Percentiles rank a stretch among this genome's conserved stretches.
Evolutionary conservation across 169 alveolate genomes (phyloP).

Genomic region (Theileria sp.): DNA sequence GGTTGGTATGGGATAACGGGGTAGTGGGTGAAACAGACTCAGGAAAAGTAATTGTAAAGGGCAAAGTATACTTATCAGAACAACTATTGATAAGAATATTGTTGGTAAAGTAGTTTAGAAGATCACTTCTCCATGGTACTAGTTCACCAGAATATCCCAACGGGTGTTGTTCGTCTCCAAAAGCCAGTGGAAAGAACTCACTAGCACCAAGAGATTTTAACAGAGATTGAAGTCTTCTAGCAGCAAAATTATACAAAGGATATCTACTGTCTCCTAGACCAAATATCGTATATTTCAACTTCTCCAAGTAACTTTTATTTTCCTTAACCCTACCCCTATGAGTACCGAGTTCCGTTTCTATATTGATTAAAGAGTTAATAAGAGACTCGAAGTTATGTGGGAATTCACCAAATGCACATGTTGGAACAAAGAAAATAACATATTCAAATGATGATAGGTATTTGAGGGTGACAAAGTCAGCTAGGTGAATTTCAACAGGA

Average conservation of each 20-base stretch:
- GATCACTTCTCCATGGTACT: slow-evolving; percentile 41
- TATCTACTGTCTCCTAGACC: slow-evolving; percentile 66
- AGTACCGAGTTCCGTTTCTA: neutral
- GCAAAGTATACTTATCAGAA: neutral
- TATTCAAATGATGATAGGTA: slow-evolving; percentile 15
- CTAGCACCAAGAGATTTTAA: slow-evolving; percentile 28
- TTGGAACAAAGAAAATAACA: slow-evolving; percentile 46
- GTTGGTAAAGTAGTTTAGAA: slow-evolving; percentile 5
- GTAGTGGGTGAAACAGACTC: neutral
- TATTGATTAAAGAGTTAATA: neutral
- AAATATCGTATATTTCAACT: slow-evolving; percentile 33
- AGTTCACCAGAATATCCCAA: slow-evolving; percentile 59
- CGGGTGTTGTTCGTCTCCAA: slow-evolving; percentile 68
- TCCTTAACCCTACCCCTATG: neutral
- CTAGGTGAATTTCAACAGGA: slow-evolving; percentile 15
- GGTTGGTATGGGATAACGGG: neutral
- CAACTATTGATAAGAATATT: neutral
- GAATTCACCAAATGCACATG: slow-evolving; percentile 65
- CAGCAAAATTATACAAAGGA: slow-evolving; percentile 56
- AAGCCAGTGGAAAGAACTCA: slow-evolving; percentile 25
- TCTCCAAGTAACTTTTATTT: neutral
- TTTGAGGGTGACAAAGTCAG: slow-evolving; percentile 13
- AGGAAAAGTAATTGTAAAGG: neutral
- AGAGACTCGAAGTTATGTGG: slow-evolving; percentile 34
- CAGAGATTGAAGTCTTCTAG: slow-evolving; percentile 41